phyloP scores from a whole-genome alignment of 164 flowering plant genomes.

The Euptelea pleiosperma region DNA sequence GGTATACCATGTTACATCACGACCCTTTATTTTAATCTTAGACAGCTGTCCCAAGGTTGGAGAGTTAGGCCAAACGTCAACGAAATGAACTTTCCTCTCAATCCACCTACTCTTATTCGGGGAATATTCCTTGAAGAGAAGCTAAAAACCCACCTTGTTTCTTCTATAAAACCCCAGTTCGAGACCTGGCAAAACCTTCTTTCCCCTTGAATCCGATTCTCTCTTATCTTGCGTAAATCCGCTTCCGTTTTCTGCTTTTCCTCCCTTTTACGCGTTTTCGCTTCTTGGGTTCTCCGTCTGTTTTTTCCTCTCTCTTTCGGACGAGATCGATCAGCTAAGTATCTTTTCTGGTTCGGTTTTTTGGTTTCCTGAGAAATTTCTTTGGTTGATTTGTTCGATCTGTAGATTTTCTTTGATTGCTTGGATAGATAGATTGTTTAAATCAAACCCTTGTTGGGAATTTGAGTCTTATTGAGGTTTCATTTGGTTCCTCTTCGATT shows the following conservation, averaged over 20 bases:
- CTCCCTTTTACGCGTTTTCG: background rate
- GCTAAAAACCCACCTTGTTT: background rate
- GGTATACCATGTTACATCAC: too few species aligned
- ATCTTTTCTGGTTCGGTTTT: background rate
- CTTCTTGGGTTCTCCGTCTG: constrained; percentile 4
- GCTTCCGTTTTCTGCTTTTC: background rate
- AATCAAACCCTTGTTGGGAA: background rate
- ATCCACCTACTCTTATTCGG: too few species aligned
- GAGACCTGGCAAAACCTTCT: background rate
- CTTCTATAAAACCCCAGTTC: background rate
- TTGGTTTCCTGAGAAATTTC: background rate
- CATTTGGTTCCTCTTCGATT: background rate
- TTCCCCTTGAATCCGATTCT: background rate
- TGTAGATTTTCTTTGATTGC: background rate
- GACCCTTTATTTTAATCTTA: too few species aligned
- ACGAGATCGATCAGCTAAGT: constrained; percentile 9
- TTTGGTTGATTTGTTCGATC: constrained; percentile 1
- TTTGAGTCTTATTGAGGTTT: background rate
- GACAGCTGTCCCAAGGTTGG: too few species aligned
- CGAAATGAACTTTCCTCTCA: too few species aligned
- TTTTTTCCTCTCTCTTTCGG: constrained; percentile 2
- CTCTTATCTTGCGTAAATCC: background rate
- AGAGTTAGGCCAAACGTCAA: too few species aligned
- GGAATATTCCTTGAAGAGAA: background rate
- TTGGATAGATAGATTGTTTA: background rate